Conservation (phyloP, 2,329 filamentous ascomycete species). For the Cytospora chrysosperma region DNA sequence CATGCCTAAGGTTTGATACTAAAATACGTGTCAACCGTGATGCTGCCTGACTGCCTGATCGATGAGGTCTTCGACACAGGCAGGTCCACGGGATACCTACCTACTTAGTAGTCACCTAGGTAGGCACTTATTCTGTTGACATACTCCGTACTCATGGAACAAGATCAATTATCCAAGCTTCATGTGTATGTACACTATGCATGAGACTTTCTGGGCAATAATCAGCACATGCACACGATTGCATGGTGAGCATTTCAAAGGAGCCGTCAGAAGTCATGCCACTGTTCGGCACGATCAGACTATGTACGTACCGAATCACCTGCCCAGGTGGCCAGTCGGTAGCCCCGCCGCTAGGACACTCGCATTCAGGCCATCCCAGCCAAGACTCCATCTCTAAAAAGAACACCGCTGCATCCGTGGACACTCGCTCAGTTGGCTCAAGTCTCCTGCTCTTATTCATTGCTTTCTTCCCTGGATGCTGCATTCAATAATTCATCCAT, state of each 20-base stretch:
- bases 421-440: not conserved
- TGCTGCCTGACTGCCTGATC: not conserved
- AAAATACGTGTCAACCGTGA: not conserved
- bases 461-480: not conserved
- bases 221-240: slow-evolving; percentile 15
- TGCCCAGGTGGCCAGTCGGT: not conserved
- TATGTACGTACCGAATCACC: not conserved
- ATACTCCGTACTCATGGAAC: too few relatives aligned
- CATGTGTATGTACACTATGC: not conserved
- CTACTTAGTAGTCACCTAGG: not conserved
- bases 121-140: not conserved
- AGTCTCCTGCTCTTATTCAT: not conserved
- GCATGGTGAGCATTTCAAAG: slow-evolving; percentile 13
- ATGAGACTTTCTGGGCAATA: not conserved
- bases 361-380: slow-evolving; percentile 17
- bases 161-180: not conserved
- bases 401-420: not conserved
- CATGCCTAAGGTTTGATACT: not conserved
- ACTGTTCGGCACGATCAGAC: slow-evolving; percentile 15
- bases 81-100: too few relatives aligned
- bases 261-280: slow-evolving; percentile 6
- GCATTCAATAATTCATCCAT: not conserved
- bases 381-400: not conserved
- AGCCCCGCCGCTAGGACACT: slow-evolving; percentile 18
- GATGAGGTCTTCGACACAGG: not conserved